These are phyloP conservation scores for Ogataea sp. DNA, from an alignment of 805 yeast genomes.

Conservation along the genomic window DNA sequence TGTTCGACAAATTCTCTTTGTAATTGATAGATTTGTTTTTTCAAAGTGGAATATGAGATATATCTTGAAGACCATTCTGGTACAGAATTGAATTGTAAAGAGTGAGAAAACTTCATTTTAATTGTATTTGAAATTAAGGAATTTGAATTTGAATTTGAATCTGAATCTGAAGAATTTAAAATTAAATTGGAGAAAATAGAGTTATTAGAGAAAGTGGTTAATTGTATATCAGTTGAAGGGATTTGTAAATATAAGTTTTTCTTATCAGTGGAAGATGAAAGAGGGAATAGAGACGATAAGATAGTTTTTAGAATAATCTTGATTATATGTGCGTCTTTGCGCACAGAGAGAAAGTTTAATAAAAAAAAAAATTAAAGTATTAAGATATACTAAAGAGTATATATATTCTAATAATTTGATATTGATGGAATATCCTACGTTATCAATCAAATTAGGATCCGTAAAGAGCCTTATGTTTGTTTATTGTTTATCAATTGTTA, in stretches of 20 bases:
- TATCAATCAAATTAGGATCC: too few species aligned
- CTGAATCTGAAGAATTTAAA: background rate
- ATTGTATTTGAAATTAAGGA: background rate
- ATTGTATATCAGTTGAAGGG: background rate
- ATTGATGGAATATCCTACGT: too few species aligned
- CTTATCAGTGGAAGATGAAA: too few species aligned
- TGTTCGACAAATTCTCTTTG: slow-evolving; percentile 50
- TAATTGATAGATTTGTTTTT: slow-evolving; percentile 73
- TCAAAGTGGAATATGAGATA: slow-evolving; percentile 81
- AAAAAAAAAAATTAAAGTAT: too few species aligned
- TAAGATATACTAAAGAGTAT: too few species aligned
- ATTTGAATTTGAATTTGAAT: background rate
- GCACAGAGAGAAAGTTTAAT: too few species aligned
- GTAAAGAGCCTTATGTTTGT: too few species aligned
- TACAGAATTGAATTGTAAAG: slow-evolving; percentile 93
- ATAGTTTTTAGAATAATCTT: background rate
- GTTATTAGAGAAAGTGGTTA: background rate
- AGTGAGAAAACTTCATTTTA: slow-evolving; percentile 97
- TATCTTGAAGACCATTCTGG: slow-evolving; percentile 97
- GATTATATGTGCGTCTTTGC: too few species aligned
- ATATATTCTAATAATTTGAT: too few species aligned
- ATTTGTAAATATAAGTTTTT: too few species aligned
- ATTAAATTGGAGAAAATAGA: background rate
- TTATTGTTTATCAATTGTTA: too few species aligned
- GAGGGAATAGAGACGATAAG: background rate